A percentile compares a stretch with the other conserved stretches of the same genome.
These are phyloP conservation scores for Eucalyptus victrix DNA, from an alignment of 345 rosid species.

Conservation along the genomic window DNA sequence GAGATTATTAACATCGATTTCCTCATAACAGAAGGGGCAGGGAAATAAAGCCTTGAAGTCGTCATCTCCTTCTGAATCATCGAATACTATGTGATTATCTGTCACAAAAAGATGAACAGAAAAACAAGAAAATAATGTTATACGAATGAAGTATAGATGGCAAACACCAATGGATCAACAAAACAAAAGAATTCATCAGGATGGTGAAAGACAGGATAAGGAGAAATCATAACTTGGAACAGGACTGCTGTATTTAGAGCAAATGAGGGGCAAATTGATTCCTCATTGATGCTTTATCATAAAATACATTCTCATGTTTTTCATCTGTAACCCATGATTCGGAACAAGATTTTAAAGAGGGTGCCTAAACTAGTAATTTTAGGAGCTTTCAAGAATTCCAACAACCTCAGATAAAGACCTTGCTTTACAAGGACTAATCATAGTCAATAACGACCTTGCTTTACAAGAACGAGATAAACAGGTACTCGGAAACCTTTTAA, in stretches of 20 bases:
- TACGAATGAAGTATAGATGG: background rate
- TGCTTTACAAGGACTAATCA: background rate
- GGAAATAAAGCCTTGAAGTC: constrained; percentile 28
- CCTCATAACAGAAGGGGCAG: constrained; percentile 51
- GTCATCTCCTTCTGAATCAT: constrained; percentile 23
- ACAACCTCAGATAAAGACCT: background rate
- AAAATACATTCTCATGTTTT: background rate
- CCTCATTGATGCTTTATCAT: background rate
- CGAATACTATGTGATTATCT: background rate
- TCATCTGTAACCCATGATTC: background rate
- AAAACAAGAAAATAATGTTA: background rate
- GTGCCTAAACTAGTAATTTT: background rate
- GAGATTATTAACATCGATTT: constrained; percentile 24
- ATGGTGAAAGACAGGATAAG: background rate
- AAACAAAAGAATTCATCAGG: background rate
- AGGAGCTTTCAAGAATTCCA: background rate
- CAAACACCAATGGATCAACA: background rate
- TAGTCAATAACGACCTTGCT: background rate
- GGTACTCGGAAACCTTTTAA: background rate
- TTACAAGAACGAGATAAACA: background rate
- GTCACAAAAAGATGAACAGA: background rate
- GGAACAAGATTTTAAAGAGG: background rate
- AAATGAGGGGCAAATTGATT: background rate
- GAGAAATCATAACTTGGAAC: background rate
- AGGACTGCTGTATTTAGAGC: background rate